These are phyloP conservation scores for Aspergillus glaucus DNA, from an alignment of 2,329 filamentous ascomycete species.

Conservation along the genomic window DNA sequence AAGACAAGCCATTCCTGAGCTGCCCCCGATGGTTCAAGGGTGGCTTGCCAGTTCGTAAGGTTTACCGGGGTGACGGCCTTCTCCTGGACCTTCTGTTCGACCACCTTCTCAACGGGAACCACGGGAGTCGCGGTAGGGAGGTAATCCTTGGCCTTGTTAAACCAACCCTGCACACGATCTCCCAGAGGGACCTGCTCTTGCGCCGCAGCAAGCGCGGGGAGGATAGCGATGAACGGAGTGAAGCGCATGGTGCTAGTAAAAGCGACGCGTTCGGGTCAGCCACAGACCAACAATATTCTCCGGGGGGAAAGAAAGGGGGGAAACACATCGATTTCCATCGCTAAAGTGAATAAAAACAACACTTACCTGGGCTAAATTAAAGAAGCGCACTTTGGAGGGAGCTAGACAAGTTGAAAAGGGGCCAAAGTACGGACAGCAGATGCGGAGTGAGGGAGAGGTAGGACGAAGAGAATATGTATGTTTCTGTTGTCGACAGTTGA, in stretches of 20 bases:
- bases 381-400: slow-evolving; percentile 16
- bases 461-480: slow-evolving; percentile 14
- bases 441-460: slow-evolving; percentile 6
- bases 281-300: slow-evolving; percentile 2
- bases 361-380: not conserved
- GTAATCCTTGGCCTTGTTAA: slow-evolving; percentile 49
- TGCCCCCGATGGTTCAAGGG: slow-evolving; percentile 39
- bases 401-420: slow-evolving; percentile 4
- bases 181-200: slow-evolving; percentile 52
- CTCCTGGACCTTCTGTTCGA: slow-evolving; percentile 43
- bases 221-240: slow-evolving; percentile 45
- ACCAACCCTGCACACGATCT: slow-evolving; percentile 42
- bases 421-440: slow-evolving; percentile 21
- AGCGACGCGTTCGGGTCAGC: slow-evolving; percentile 14
- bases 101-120: slow-evolving; percentile 34
- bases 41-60: slow-evolving; percentile 51
- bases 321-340: not conserved
- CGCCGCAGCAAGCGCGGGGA: slow-evolving; percentile 46
- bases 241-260: slow-evolving; percentile 45
- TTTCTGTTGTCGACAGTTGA: slow-evolving; percentile 10
- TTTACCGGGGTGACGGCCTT: slow-evolving; percentile 49
- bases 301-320: slow-evolving; percentile 1
- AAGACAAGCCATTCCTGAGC: slow-evolving; percentile 54
- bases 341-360: not conserved
- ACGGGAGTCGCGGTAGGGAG: slow-evolving; percentile 44